Percentiles rank a stretch among this genome's conserved stretches.
Conservation (phyloP, 345 rosid species). For the Clausena lansium region DNA sequence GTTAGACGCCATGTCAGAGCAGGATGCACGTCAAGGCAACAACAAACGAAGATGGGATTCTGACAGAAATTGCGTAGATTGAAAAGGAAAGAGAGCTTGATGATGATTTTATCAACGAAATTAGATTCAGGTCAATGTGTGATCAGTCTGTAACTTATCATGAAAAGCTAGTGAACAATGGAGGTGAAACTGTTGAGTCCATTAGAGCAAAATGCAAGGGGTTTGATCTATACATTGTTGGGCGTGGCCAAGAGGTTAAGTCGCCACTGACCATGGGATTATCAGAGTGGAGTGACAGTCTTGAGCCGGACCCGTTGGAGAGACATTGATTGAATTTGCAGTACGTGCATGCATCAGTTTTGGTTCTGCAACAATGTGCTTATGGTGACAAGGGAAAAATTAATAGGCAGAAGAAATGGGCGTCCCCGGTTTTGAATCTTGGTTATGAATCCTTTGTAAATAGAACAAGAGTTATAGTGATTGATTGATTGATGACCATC, state of each 20-base stretch:
- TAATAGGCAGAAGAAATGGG: background rate
- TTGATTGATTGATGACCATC: background rate
- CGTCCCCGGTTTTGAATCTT: background rate
- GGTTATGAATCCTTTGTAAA: background rate
- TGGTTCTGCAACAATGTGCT: constrained; percentile 31
- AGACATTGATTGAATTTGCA: constrained; percentile 20
- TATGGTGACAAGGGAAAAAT: background rate
- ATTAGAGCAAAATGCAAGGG: too few species aligned
- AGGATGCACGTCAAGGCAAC: background rate
- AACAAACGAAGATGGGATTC: background rate
- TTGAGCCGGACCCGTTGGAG: constrained; percentile 31
- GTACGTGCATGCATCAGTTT: constrained; percentile 21
- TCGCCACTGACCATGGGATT: constrained; percentile 27
- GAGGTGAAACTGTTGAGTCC: too few species aligned
- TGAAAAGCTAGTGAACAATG: too few species aligned
- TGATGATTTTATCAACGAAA: constrained; percentile 29
- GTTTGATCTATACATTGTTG: too few species aligned
- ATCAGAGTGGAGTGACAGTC: constrained; percentile 28
- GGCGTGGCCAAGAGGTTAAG: too few species aligned
- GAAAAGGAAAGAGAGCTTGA: background rate
- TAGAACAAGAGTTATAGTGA: too few species aligned
- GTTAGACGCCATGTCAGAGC: background rate
- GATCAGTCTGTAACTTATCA: too few species aligned
- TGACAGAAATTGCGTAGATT: background rate
- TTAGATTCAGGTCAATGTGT: constrained; percentile 35